Evolutionary conservation across 331 rosid species (phyloP), one percentile per base, ranked within the genome.

Genomic region (Ulmus americana): DNA sequence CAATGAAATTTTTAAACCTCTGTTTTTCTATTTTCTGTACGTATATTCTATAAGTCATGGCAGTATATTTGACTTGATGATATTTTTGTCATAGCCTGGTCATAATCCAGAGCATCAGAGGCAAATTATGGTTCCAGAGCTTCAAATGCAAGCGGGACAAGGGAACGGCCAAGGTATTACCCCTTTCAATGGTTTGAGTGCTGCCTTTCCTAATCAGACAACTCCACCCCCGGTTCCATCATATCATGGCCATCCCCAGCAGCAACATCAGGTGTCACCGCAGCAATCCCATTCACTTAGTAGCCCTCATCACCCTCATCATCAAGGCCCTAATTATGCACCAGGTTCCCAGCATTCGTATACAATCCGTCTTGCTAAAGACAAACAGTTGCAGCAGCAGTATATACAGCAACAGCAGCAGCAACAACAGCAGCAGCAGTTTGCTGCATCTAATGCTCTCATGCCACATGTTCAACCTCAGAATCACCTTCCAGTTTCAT

Each of bases 31-130:
- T 28, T 28, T 28, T 28, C 35, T 28, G 35, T 28, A 28, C 35
- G 2, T 28, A 28, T 28, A 28, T 28, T 28, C 35, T 28, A 28
- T 28, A 43, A n/a, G 48, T 5, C 47, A 6, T 55, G 45, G 43
- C 8, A 13, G 60, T 16, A 53, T 52, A 44, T 46, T 54, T 65
- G 72, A 59, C 60, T 13, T 22, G 41, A 8, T 5, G 18, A 18
- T 14, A 18, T 59, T 73, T 57, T 68, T 40, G 2, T 62, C 48
- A 65, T 74, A 95, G 96, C 92, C 96, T 77, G 97, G 86, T 58
- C 97, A 84, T 67, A 90, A 80, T 76, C 82, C 74, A 42, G 97
- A 88, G 74, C 95, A 90, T 75, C 96, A 86, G 77, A 85, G 92
- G 86, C 95, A 85, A 79, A 79, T 82, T 80, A 74, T 81, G 86